These are phyloP conservation scores for Buxus sempervirens DNA, from an alignment of 164 flowering plant genomes.

Conservation along the genomic window DNA sequence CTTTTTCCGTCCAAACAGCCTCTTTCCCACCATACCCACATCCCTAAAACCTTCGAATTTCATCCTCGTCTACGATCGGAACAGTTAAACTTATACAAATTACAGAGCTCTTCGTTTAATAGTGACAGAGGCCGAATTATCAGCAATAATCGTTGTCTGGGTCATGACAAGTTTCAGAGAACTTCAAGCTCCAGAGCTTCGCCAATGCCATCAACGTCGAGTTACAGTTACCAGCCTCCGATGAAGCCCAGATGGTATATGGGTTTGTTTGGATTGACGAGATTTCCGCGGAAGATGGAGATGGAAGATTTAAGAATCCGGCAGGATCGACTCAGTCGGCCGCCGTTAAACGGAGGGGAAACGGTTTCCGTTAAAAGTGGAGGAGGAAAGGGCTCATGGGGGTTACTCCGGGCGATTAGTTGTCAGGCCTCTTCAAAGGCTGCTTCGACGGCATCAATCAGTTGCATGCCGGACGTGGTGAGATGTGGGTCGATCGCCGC, in stretches of 20 bases:
- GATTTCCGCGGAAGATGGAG: conserved; percentile 65
- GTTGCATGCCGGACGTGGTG: conserved; percentile 18
- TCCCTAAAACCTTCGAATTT: too few relatives aligned
- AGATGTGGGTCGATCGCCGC: not conserved
- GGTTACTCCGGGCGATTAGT: conserved; percentile 45
- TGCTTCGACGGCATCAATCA: conserved; percentile 36
- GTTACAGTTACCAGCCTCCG: not conserved
- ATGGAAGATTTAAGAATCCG: conserved; percentile 56
- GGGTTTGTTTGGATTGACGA: conserved; percentile 43
- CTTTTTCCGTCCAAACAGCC: conserved; percentile 34
- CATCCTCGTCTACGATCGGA: conserved; percentile 27
- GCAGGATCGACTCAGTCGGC: conserved; percentile 38
- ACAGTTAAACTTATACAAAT: too few relatives aligned
- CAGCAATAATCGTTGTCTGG: conserved; percentile 34
- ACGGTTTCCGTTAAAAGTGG: conserved; percentile 12
- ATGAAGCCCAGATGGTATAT: conserved; percentile 31
- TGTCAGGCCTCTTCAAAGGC: conserved; percentile 47
- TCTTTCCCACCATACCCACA: not conserved
- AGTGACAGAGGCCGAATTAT: conserved; percentile 1
- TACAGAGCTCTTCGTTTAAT: conserved; percentile 15
- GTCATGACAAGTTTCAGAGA: conserved; percentile 28
- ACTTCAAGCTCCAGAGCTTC: conserved; percentile 12
- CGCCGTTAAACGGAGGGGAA: conserved; percentile 5
- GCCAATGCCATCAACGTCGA: not conserved
- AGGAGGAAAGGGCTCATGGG: conserved; percentile 34